Conservation (phyloP, 805 yeast genomes). For the Kodamaea leandrae region DNA sequence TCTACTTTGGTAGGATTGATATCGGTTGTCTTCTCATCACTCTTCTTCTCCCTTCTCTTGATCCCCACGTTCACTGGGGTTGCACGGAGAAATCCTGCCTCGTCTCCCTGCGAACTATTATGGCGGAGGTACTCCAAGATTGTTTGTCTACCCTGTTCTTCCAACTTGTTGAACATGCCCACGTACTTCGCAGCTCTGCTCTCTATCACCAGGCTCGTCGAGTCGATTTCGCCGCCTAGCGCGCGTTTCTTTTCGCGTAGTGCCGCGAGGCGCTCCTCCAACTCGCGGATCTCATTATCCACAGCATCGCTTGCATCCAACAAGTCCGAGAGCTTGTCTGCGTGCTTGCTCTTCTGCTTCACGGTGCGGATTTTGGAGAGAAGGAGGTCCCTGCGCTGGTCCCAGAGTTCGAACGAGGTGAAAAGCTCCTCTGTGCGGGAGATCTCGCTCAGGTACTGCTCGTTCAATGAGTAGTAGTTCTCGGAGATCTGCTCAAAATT, state of each 20-base stretch:
- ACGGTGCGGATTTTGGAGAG: conserved; percentile 36
- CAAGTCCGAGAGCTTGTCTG: conserved; percentile 38
- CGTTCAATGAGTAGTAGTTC: conserved; percentile 43
- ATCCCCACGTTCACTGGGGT: conserved; percentile 25
- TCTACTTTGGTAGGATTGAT: too few relatives aligned
- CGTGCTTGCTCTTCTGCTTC: conserved; percentile 37
- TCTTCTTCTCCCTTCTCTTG: not conserved
- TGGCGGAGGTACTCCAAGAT: conserved; percentile 26
- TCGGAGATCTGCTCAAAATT: conserved; percentile 40
- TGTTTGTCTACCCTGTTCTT: conserved; percentile 35
- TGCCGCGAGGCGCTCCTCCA: conserved; percentile 34
- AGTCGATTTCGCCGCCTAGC: conserved; percentile 38
- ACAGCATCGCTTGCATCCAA: conserved; percentile 29
- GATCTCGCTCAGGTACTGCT: conserved; percentile 42
- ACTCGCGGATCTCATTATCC: conserved; percentile 35
- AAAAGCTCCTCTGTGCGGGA: conserved; percentile 24
- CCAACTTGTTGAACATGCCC: conserved; percentile 39
- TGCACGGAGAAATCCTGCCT: conserved; percentile 15
- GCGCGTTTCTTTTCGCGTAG: conserved; percentile 35
- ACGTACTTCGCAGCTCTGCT: conserved; percentile 46
- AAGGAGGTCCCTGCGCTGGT: conserved; percentile 32
- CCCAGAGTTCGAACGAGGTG: conserved; percentile 39
- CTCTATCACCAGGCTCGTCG: conserved; percentile 50
- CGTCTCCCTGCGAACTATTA: conserved; percentile 20
- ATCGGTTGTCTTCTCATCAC: not conserved